These are phyloP conservation scores for Magnaporthiopsis incrustans DNA, from an alignment of 2,329 filamentous ascomycete species.

Conservation along the genomic window DNA sequence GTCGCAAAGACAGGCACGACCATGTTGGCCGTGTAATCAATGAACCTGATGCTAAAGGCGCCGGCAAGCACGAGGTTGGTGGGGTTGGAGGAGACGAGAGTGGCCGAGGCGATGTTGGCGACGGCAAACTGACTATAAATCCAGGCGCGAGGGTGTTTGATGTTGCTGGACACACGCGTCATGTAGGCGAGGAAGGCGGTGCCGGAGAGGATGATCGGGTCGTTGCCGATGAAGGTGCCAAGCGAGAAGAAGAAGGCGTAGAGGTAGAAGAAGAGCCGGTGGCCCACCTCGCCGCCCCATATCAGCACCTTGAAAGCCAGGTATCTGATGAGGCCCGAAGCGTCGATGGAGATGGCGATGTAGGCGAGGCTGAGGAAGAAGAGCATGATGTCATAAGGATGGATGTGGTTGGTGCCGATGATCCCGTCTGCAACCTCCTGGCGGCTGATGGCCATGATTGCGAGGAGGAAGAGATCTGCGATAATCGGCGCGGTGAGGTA, in stretches of 20 bases:
- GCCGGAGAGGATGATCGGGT: conserved; percentile 66
- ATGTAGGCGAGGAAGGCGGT: conserved; percentile 71
- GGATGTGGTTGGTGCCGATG: conserved; percentile 56
- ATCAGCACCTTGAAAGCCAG: conserved; percentile 63
- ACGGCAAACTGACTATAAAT: conserved; percentile 65
- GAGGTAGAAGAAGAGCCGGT: conserved; percentile 62
- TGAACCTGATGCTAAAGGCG: conserved; percentile 64
- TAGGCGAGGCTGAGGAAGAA: conserved; percentile 70
- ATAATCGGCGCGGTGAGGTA: conserved; percentile 64
- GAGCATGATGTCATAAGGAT: conserved; percentile 63
- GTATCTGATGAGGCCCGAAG: conserved; percentile 63
- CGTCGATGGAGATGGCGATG: conserved; percentile 70
- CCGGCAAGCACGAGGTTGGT: conserved; percentile 69
- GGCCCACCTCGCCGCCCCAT: conserved; percentile 59
- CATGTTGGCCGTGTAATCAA: conserved; percentile 70
- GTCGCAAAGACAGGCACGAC: conserved; percentile 65
- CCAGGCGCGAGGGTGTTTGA: conserved; percentile 63
- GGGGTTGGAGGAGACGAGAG: conserved; percentile 70
- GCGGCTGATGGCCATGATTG: conserved; percentile 58
- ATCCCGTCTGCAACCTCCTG: conserved; percentile 63
- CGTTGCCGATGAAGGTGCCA: conserved; percentile 64
- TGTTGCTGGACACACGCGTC: conserved; percentile 67
- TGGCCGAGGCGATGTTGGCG: conserved; percentile 67
- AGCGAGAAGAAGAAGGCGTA: conserved; percentile 64
- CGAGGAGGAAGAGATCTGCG: conserved; percentile 63